Conservation (phyloP, 495 filamentous ascomycete genomes). For the Neurospora terricola region DNA sequence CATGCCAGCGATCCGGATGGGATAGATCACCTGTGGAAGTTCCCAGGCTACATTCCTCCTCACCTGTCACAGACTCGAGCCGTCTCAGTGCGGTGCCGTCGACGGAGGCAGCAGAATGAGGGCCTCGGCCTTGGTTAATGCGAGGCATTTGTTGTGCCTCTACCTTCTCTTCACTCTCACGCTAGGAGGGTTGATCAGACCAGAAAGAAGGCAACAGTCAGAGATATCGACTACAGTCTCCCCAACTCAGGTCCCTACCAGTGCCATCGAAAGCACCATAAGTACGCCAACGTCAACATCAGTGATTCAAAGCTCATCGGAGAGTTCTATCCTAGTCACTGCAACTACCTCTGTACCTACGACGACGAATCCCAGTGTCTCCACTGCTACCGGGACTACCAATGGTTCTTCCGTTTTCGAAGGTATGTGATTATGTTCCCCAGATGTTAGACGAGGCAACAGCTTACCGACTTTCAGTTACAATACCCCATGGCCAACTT, state of each 20-base stretch:
- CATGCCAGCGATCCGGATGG: neutral
- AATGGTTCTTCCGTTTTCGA: neutral
- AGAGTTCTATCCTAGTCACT: neutral
- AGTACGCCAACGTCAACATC: neutral
- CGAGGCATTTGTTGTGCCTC: slow-evolving; percentile 19
- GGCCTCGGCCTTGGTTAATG: neutral
- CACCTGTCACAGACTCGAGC: neutral
- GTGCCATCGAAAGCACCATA: neutral
- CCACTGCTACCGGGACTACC: neutral
- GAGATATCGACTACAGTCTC: slow-evolving; percentile 10
- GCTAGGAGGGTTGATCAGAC: slow-evolving; percentile 10
- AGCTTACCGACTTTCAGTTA: slow-evolving; percentile 16
- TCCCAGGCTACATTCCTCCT: neutral
- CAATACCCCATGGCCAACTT: slow-evolving; percentile 38
- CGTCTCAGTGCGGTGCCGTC: neutral
- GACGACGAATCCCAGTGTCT: neutral
- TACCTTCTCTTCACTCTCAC: slow-evolving; percentile 12
- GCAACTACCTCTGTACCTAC: neutral
- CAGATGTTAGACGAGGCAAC: neutral
- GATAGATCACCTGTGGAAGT: neutral
- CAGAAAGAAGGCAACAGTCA: slow-evolving; percentile 1
- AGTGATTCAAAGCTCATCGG: neutral
- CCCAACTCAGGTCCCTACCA: neutral
- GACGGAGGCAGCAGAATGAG: neutral
- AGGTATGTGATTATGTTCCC: neutral